These are phyloP conservation scores for Delonix regia DNA, from an alignment of 306 rosid species.

Conservation along the genomic window DNA sequence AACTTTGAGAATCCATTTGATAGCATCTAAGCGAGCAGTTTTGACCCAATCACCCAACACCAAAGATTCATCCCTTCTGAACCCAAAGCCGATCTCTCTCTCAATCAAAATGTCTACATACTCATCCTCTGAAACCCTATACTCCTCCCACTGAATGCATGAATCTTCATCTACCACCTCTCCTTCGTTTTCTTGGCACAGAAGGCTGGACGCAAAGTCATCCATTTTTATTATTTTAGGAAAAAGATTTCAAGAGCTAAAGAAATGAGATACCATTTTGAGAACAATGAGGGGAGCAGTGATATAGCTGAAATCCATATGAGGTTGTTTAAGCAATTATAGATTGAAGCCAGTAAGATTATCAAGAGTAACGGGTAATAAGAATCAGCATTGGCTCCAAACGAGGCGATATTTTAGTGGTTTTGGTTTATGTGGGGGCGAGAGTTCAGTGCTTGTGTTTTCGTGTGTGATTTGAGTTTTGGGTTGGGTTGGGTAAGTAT, in stretches of 20 bases:
- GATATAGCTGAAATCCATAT: slow-evolving; percentile 33
- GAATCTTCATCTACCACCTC: slow-evolving; percentile 42
- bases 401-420: slow-evolving; percentile 28
- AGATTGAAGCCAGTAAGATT: slow-evolving; percentile 26
- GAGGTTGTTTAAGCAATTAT: slow-evolving; percentile 45
- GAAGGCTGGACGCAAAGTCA: slow-evolving; percentile 46
- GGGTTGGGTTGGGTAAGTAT: slow-evolving; percentile 7
- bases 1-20: slow-evolving; percentile 80
- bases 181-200: slow-evolving; percentile 52
- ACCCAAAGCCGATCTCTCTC: slow-evolving; percentile 56
- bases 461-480: background rate
- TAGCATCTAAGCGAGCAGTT: slow-evolving; percentile 64
- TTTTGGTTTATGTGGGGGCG: slow-evolving; percentile 10
- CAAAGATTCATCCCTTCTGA: slow-evolving; percentile 45
- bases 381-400: slow-evolving; percentile 3
- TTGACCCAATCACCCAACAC: slow-evolving; percentile 46
- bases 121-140: slow-evolving; percentile 51
- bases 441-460: background rate
- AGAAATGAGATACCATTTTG: slow-evolving; percentile 2
- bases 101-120: slow-evolving; percentile 48
- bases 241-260: slow-evolving; percentile 21
- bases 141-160: slow-evolving; percentile 17
- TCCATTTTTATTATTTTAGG: slow-evolving; percentile 37
- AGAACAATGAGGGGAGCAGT: slow-evolving; percentile 24
- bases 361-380: slow-evolving; percentile 14